A percentile compares a stretch with the other conserved stretches of the same genome.
phyloP scores from a whole-genome alignment of 768 basidiomycete genomes.

The Termitomyces sp. region DNA sequence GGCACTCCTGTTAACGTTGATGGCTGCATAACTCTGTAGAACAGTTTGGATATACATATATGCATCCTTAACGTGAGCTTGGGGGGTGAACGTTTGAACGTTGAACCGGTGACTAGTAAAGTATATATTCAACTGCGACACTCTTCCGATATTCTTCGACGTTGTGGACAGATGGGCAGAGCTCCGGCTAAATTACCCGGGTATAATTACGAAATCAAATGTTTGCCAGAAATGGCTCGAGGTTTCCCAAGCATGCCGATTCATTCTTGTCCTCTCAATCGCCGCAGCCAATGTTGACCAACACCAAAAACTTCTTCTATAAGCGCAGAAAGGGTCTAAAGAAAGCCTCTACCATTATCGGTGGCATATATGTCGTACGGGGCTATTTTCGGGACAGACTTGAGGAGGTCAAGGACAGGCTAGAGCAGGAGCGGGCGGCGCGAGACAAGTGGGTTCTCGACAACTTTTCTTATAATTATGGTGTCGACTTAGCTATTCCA shows the following conservation, averaged over 20 bases:
- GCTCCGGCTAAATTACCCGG: not conserved
- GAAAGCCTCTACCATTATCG: conserved; percentile 50
- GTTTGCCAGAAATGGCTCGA: not conserved
- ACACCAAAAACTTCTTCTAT: conserved; percentile 45
- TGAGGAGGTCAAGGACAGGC: conserved; percentile 62
- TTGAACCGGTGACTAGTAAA: no score
- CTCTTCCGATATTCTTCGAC: no score
- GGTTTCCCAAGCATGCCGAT: not conserved
- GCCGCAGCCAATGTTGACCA: conserved; percentile 7
- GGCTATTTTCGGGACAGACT: conserved; percentile 60
- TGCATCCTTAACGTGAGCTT: not conserved
- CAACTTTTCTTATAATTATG: conserved; percentile 5
- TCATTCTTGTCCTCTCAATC: not conserved
- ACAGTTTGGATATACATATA: not conserved
- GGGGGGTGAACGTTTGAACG: no score
- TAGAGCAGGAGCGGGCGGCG: conserved; percentile 60
- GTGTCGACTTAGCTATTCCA: not conserved
- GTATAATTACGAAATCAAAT: conserved; percentile 12
- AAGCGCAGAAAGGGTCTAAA: conserved; percentile 46
- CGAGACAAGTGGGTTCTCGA: conserved; percentile 60
- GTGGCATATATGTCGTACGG: conserved; percentile 62
- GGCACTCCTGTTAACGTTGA: conserved; percentile 7
- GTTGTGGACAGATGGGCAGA: not conserved
- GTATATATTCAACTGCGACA: not conserved
- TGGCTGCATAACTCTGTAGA: conserved; percentile 9